Base-by-base conservation (phyloP, 371 early-diverging fungal species). In the Mortierella sp. region DNA sequence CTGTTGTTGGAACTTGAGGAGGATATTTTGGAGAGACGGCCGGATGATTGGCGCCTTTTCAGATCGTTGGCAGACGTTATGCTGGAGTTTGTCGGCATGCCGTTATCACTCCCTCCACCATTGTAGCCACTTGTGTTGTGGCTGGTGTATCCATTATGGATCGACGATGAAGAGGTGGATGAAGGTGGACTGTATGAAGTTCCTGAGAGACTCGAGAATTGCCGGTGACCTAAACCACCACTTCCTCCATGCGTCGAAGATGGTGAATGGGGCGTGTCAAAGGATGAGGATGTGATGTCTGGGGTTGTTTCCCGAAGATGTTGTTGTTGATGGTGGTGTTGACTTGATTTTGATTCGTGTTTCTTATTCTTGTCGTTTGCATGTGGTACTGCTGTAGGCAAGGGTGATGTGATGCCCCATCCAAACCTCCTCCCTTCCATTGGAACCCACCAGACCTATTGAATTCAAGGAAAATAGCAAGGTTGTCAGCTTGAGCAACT, bases 361-460 rank as follows among this genome's bases (percentile, higher is more conserved):
- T 65, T 65, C 24, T 38, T 65, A 10, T 65, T 65, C 21, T 65
- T 65, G 42, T 21, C 38, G 21, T 65, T 65, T 21, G 24, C 38
- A 9, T 16, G 68, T 9, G 47, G 63, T 8, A 0, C 68, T 42
- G 77, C 8, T 5, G 68, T 42, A 21, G 84, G 84, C 26, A 81
- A 10, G 16, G 78, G 75, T 7, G 84, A 73, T 24, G 84, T 79
- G 42, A 84, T 52, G 5, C 81, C 81, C 84, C 84, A 84, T 11
- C 84, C 81, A 38, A 84, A 78, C 26, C 84, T 78, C 21, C 45
- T 74, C 28, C 78, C 84, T 4, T 78, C 72, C 76, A 84, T 81
- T 28, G 84, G 84, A 1, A 81, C 72, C 44, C 81, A 76, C 84
- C 84, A 84, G 28, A 81, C 60, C 84, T 84, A 48, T 45, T 7